Evolutionary conservation across 2,329 filamentous ascomycete species (phyloP), one percentile per base, ranked within the genome.

Genomic region (Hymenoscyphus infarciens): DNA sequence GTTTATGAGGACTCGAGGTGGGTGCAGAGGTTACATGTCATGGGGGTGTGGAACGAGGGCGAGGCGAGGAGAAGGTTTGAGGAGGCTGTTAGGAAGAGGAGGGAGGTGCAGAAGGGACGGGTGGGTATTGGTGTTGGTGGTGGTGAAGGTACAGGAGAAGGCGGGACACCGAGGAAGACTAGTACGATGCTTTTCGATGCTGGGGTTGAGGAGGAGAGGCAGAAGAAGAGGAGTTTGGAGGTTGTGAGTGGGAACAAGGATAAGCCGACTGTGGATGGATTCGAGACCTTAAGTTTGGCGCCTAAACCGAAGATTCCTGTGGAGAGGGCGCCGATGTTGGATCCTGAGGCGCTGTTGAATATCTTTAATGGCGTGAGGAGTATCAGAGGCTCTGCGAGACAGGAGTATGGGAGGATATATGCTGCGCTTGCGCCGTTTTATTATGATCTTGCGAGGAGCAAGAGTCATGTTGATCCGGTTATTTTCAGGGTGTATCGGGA

Each of bases 1-100:
- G 93, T 97, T 2, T 99, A 98, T 77, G 95, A 99, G 75, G 95
- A 99, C 76, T 91, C 92, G 57, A 85, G 94, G 79, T 99, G 95
- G 95, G 90, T 98, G 45, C 87, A 91, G 67, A 85, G 91, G 66
- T 77, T 99, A 61, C 90, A 90, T 74, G 87, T 83, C 63, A 97
- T 99, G 87, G 91, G 89, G 1, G 89, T 90, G 68, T 99, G 95
- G 95, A 89, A 96, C 72, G 95, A 99, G 74, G 76, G 80, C 3
- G 94, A 97, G 74, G 95, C 95, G 4, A 84, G 93, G 64, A 87
- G 85, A 69, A 81, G 90, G 60, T 91, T 92, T 59, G 94, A 97
- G 66, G 88, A 94, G 27, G 82, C 84, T 7, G 82, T 88, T 70
- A 79, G 80, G 67, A 79, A 79, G 69, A 83, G 84, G 72, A 80